Evolutionary conservation across 2,329 filamentous ascomycete genomes (phyloP).

Genomic region (Boeremia exigua): DNA sequence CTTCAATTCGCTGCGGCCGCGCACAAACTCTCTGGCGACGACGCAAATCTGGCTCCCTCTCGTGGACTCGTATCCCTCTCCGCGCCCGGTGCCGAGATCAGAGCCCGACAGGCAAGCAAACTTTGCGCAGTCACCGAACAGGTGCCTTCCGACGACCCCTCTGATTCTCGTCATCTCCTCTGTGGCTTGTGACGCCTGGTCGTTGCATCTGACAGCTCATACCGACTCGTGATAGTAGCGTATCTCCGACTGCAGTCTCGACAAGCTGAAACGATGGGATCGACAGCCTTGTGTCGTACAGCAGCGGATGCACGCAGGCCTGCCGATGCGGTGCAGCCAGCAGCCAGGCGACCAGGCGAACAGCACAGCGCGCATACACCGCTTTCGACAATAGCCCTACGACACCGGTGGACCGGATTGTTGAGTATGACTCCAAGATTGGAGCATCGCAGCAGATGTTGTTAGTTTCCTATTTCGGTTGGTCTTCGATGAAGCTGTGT

Average conservation of each 20-base stretch:
- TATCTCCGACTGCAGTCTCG: constrained; percentile 5
- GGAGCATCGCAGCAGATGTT: not conserved
- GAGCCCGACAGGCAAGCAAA: not conserved
- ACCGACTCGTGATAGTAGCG: constrained; percentile 11
- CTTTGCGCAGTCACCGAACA: not conserved
- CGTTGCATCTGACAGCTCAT: constrained; percentile 12
- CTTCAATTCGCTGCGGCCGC: constrained; percentile 9
- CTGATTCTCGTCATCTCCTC: not conserved
- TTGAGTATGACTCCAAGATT: constrained; percentile 13
- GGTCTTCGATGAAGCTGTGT: constrained; percentile 5
- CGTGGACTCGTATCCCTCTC: not conserved
- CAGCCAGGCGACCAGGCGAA: constrained; percentile 8
- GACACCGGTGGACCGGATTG: constrained; percentile 3
- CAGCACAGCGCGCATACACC: constrained; percentile 15
- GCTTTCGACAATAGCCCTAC: constrained; percentile 8
- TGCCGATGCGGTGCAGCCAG: constrained; percentile 10
- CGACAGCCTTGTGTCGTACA: constrained; percentile 14
- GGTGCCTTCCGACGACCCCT: not conserved
- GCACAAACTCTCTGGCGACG: not conserved
- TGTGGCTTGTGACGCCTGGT: constrained; percentile 2
- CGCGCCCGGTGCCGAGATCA: not conserved
- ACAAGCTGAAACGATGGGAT: constrained; percentile 11
- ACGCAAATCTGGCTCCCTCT: not conserved
- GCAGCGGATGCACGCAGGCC: constrained; percentile 10
- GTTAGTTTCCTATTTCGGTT: constrained; percentile 8